These are phyloP conservation scores for Penicillium samsonianum DNA, from an alignment of 495 filamentous ascomycete species.

Conservation along the genomic window DNA sequence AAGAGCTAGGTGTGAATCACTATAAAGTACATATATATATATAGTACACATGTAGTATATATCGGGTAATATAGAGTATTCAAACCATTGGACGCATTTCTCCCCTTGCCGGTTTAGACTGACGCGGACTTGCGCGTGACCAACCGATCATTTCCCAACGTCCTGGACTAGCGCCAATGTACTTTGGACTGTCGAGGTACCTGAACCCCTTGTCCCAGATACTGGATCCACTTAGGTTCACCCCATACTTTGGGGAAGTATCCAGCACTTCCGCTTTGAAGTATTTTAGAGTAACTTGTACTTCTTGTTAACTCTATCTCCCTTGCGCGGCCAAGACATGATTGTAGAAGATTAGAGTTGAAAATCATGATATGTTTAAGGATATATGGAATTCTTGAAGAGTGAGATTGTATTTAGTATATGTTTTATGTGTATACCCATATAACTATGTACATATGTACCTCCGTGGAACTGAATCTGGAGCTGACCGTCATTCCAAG, in stretches of 20 bases:
- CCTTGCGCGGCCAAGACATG: slow-evolving; percentile 9
- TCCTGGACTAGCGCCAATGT: neutral
- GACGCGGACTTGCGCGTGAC: slow-evolving; percentile 37
- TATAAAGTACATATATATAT: no score
- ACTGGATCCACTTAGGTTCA: slow-evolving; percentile 9
- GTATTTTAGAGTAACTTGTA: neutral
- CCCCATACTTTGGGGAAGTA: slow-evolving; percentile 8
- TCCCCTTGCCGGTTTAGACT: no score
- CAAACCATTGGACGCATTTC: no score
- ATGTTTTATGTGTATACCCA: no score
- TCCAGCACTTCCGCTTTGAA: neutral
- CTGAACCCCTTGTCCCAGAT: slow-evolving; percentile 3
- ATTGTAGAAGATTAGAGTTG: neutral
- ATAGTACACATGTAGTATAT: no score
- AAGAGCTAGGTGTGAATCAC: no score
- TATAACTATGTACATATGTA: no score
- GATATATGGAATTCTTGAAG: neutral
- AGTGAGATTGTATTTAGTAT: neutral
- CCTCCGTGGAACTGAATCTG: no score
- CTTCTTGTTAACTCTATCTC: neutral
- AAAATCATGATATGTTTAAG: no score
- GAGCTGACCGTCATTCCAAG: slow-evolving; percentile 10
- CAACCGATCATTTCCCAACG: slow-evolving; percentile 32
- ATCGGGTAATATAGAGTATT: slow-evolving; percentile 3
- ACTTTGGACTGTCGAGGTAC: slow-evolving; percentile 5